Evolutionary conservation across 352 stramenopile species (phyloP), one percentile per base, ranked within the genome.

Genomic region (Phytopythium aichiense): DNA sequence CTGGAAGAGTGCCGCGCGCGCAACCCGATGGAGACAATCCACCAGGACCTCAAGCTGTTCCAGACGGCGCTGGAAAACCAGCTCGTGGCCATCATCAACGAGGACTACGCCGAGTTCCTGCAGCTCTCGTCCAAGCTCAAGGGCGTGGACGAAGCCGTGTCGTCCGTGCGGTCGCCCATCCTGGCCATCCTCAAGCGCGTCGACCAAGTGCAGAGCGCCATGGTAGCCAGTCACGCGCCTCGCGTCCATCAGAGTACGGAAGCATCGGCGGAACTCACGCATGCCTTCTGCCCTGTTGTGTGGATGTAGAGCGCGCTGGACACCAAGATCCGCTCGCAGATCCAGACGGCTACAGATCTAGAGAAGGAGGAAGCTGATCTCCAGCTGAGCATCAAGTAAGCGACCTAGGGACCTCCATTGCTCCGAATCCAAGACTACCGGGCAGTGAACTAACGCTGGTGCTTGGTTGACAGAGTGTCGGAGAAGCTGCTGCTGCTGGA

Each of bases 41-140:
- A 94, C 56, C 76, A 90, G 61, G 87, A 95, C 64, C 77, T 95
- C 31, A 82, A 88, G 67, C 77, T 81, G 42, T 92, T 95, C 67
- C 87, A 93, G 73, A 89, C 79, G 37, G 75, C 84, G 64, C 76
- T 95, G 9, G 87, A 95, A 71, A 95, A 93, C 67, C 87, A 89
- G 73, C 76, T 96, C 33, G 87, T 96, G 16, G 78, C 84, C 45
- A 94, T 96, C 66, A 96, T 96, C 73, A 92, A 96, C 58, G 76
- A 93, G 42, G 87, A 96, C 69, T 96, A 96, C 61, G 76, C 84
- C 51, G 87, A 96, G 73, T 96, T 96, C 60, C 72, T 96, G 45
- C 87, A 96, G 73, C 80, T 96, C 51, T 96, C 87, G 43, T 89
- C 84, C 50, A 89, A 87, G 67, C 76, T 96, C 31, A 92, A 93